Percentiles rank a stretch among this genome's conserved stretches.
These are phyloP conservation scores for Neonectria coccinea DNA, from an alignment of 2,329 filamentous ascomycete genomes.

Conservation along the genomic window DNA sequence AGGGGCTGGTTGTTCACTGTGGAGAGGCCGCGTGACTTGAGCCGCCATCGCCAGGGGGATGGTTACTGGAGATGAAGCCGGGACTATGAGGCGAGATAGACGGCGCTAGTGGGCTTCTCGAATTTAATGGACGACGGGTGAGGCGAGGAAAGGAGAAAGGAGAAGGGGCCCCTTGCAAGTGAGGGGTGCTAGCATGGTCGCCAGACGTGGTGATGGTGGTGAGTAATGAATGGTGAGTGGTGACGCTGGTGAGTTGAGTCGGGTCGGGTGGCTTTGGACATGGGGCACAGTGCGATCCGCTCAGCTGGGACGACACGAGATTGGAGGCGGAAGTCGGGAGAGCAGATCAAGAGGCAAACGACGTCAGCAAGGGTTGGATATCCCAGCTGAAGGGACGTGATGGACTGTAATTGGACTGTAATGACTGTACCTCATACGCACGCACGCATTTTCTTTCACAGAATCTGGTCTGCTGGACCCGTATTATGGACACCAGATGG, in stretches of 20 bases:
- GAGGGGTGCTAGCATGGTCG: constrained; percentile 2
- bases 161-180: constrained; percentile 6
- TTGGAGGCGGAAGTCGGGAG: constrained; percentile 20
- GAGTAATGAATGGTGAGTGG: constrained; percentile 2
- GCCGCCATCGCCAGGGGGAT: constrained; percentile 44
- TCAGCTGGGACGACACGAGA: constrained; percentile 27
- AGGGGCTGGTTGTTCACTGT: constrained; percentile 34
- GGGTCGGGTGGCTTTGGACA: constrained; percentile 2
- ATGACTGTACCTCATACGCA: background rate
- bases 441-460: background rate
- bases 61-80: constrained; percentile 26
- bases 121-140: constrained; percentile 38
- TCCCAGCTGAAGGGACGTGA: background rate
- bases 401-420: background rate
- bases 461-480: background rate
- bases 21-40: constrained; percentile 42
- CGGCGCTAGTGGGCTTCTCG: constrained; percentile 41
- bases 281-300: constrained; percentile 34
- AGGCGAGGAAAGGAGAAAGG: constrained; percentile 26
- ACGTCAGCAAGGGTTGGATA: background rate
- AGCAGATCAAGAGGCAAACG: constrained; percentile 21
- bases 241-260: constrained; percentile 4
- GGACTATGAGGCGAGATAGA: constrained; percentile 30
- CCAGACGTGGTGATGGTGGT: constrained; percentile 5
- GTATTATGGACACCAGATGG: background rate